Conservation (phyloP, 176 grass and related monocot genomes). For the Zoysia pacifica region DNA sequence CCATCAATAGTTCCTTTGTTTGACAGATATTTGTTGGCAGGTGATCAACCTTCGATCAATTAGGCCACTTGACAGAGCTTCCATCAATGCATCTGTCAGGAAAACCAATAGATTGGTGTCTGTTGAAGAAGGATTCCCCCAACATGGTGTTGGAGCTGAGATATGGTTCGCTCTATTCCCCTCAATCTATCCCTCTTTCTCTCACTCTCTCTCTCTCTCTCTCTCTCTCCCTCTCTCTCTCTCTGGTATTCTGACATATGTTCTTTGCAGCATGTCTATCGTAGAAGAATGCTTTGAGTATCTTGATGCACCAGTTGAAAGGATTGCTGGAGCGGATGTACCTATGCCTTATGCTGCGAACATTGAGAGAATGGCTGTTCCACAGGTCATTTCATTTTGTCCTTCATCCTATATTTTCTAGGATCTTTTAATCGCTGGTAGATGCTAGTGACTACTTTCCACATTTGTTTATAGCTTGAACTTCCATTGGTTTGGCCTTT, state of each 20-base stretch:
- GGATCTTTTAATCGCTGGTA: background rate
- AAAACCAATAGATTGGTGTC: conserved; percentile 92
- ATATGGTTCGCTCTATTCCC: conserved; percentile 65
- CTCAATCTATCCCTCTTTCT: background rate
- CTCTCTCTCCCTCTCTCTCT: background rate
- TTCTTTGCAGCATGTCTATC: conserved; percentile 74
- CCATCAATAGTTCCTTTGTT: background rate
- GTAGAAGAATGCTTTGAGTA: conserved; percentile 90
- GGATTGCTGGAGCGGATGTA: conserved; percentile 92
- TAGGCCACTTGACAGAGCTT: conserved; percentile 77
- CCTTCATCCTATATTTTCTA: conserved; percentile 25
- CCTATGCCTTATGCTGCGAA: conserved; percentile 97
- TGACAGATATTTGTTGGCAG: conserved; percentile 44
- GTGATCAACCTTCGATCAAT: conserved; percentile 96
- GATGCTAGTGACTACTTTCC: background rate
- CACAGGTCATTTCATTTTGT: conserved; percentile 61
- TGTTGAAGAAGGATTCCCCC: conserved; percentile 93
- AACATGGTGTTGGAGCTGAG: conserved; percentile 91
- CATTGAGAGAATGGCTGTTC: conserved; percentile 92
- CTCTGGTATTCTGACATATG: conserved; percentile 23
- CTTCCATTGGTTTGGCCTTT: conserved; percentile 1
- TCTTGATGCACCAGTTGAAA: conserved; percentile 92
- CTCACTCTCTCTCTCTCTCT: background rate
- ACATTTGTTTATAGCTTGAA: conserved; percentile 1
- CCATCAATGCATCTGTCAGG: conserved; percentile 91